Percentiles rank a stretch among this genome's conserved stretches.
Conservation (phyloP, 768 basidiomycete genomes). For the Clathrus columnatus region DNA sequence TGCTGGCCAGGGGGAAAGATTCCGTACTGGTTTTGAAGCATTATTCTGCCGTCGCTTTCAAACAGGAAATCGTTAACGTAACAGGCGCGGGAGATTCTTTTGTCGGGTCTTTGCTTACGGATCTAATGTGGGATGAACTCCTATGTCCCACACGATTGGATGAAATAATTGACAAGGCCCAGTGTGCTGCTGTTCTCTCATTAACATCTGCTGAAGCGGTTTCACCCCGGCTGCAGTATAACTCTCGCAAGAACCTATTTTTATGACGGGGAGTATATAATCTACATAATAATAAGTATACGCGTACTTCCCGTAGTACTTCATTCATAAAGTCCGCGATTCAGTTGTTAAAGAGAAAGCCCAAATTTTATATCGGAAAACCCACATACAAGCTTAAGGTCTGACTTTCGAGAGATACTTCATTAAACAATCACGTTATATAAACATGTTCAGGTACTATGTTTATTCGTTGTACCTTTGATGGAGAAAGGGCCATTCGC, state of each 20-base stretch:
- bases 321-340: too few relatives aligned
- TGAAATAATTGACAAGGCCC: constrained; percentile 43
- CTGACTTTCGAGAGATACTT: too few relatives aligned
- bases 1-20: constrained; percentile 42
- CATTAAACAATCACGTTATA: too few relatives aligned
- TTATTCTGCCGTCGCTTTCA: constrained; percentile 50
- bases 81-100: constrained; percentile 93
- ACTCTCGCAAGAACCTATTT: not conserved
- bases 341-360: too few relatives aligned
- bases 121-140: constrained; percentile 28
- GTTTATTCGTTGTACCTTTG: too few relatives aligned
- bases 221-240: constrained; percentile 40
- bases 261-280: not conserved
- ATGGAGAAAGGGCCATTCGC: too few relatives aligned
- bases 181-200: constrained; percentile 55
- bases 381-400: too few relatives aligned
- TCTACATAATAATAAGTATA: not conserved
- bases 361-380: too few relatives aligned
- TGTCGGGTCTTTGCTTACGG: constrained; percentile 73
- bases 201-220: constrained; percentile 52
- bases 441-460: too few relatives aligned
- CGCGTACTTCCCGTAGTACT: not conserved
- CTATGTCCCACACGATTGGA: constrained; percentile 34
- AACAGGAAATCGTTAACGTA: constrained; percentile 46
- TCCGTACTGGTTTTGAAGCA: constrained; percentile 60